These are phyloP conservation scores for Phytophthora citrophthora DNA, from an alignment of 352 stramenopile genomes.

Conservation along the genomic window DNA sequence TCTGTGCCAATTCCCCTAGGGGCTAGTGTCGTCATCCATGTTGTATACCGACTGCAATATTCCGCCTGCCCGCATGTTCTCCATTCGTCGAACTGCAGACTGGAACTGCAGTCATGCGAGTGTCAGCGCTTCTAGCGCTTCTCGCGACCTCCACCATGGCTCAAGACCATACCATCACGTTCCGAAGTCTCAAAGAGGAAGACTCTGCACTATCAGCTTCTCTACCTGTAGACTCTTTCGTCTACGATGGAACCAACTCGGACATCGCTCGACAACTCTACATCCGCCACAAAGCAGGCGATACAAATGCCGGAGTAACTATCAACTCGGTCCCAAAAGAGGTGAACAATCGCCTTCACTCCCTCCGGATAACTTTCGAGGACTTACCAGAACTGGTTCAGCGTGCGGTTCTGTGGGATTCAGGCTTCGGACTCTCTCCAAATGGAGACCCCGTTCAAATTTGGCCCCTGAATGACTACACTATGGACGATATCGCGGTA, in stretches of 20 bases:
- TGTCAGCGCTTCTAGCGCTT: conserved; percentile 2
- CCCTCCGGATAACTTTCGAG: conserved; percentile 16
- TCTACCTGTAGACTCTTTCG: conserved; percentile 13
- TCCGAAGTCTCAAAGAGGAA: conserved; percentile 18
- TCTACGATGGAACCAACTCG: conserved; percentile 45
- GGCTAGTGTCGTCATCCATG: conserved; percentile 1
- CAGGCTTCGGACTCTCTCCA: conserved; percentile 34
- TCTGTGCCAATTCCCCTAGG: conserved; percentile 11
- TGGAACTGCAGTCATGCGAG: conserved; percentile 16
- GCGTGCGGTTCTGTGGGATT: conserved; percentile 46
- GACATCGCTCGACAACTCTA: conserved; percentile 46
- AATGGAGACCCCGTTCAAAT: conserved; percentile 26
- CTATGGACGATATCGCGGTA: conserved; percentile 37
- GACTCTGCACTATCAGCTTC: conserved; percentile 9
- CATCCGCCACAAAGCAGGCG: conserved; percentile 25
- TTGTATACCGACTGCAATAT: not conserved
- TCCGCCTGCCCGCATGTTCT: conserved; percentile 3
- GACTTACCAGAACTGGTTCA: conserved; percentile 40
- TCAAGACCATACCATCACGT: conserved; percentile 28
- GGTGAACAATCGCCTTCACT: conserved; percentile 16
- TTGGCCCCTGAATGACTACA: conserved; percentile 25
- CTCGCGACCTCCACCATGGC: conserved; percentile 4
- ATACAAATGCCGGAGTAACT: conserved; percentile 1
- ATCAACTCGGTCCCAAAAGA: conserved; percentile 26
- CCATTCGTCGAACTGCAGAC: conserved; percentile 15